Percentiles rank a stretch among this genome's conserved stretches.
Evolutionary conservation across 1,284 basidiomycete species (phyloP).

Genomic region (Leccinum subfulvum): DNA sequence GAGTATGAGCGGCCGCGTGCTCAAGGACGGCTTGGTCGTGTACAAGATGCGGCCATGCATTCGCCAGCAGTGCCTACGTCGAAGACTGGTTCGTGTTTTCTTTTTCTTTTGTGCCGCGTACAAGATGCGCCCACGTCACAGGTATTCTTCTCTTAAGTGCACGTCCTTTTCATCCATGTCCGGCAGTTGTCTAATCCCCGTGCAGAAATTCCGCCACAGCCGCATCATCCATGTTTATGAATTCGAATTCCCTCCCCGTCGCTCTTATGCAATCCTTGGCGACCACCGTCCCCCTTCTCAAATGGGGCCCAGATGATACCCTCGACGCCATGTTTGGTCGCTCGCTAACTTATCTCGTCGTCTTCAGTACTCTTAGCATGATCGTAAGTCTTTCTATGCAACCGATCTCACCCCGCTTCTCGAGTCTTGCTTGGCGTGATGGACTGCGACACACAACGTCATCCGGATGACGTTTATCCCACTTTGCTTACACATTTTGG

Average conservation of each 20-base stretch:
- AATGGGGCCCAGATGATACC: slow-evolving; percentile 82
- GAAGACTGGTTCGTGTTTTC: too few relatives aligned
- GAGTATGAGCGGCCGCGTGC: too few relatives aligned
- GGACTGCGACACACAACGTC: not conserved
- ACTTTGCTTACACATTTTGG: not conserved
- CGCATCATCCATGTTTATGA: slow-evolving; percentile 84
- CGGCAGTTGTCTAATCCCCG: not conserved
- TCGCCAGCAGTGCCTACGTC: too few relatives aligned
- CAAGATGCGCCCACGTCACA: too few relatives aligned
- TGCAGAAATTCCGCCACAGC: slow-evolving; percentile 80
- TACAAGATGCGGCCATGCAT: too few relatives aligned
- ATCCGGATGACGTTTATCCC: not conserved
- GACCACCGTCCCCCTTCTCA: slow-evolving; percentile 77
- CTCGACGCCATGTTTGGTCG: slow-evolving; percentile 88
- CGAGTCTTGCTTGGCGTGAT: not conserved
- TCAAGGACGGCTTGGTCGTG: too few relatives aligned
- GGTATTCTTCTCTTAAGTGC: slow-evolving; percentile 72
- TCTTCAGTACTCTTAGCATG: slow-evolving; percentile 94
- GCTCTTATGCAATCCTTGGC: slow-evolving; percentile 91
- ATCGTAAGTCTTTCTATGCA: slow-evolving; percentile 47
- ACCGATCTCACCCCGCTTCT: not conserved
- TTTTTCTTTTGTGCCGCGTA: too few relatives aligned
- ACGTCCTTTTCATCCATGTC: slow-evolving; percentile 15
- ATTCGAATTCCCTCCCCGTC: slow-evolving; percentile 91
- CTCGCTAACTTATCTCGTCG: slow-evolving; percentile 87